These are phyloP conservation scores for Fremontodendron californicum DNA, from an alignment of 345 rosid genomes.

Conservation along the genomic window DNA sequence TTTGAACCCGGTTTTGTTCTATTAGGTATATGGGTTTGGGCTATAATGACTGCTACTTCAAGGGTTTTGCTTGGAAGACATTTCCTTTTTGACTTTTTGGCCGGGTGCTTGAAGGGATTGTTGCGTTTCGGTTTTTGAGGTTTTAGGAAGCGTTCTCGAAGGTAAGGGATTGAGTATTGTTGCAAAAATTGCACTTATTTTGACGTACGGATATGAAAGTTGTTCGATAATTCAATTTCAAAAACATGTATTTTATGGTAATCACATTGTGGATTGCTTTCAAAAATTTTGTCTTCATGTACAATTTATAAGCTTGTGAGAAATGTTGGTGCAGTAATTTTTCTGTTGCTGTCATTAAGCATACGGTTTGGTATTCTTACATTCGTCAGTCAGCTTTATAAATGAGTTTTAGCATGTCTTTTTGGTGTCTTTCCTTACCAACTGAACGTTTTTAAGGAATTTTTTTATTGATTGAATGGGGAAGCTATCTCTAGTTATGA, in stretches of 20 bases:
- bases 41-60: slow-evolving; percentile 56
- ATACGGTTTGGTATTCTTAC: not conserved
- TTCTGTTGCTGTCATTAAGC: not conserved
- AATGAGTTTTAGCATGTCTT: not conserved
- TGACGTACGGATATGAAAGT: not conserved
- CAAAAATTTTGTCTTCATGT: not conserved
- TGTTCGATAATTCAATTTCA: not conserved
- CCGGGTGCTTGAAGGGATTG: slow-evolving; percentile 62
- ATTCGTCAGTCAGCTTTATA: not conserved
- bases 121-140: slow-evolving; percentile 42
- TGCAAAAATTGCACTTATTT: not conserved
- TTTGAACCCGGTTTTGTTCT: slow-evolving; percentile 26
- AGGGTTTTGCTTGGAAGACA: slow-evolving; percentile 86
- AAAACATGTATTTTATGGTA: not conserved
- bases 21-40: slow-evolving; percentile 56
- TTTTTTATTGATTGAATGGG: not conserved
- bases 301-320: too few relatives aligned
- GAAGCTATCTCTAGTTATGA: not conserved
- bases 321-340: not conserved
- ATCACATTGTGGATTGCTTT: not conserved
- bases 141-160: slow-evolving; percentile 17
- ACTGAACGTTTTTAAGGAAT: not conserved
- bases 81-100: slow-evolving; percentile 60
- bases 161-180: slow-evolving; percentile 20
- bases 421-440: too few relatives aligned